phyloP scores from a whole-genome alignment of 2,329 filamentous ascomycete genomes.

The Colletotrichum cuscutae region DNA sequence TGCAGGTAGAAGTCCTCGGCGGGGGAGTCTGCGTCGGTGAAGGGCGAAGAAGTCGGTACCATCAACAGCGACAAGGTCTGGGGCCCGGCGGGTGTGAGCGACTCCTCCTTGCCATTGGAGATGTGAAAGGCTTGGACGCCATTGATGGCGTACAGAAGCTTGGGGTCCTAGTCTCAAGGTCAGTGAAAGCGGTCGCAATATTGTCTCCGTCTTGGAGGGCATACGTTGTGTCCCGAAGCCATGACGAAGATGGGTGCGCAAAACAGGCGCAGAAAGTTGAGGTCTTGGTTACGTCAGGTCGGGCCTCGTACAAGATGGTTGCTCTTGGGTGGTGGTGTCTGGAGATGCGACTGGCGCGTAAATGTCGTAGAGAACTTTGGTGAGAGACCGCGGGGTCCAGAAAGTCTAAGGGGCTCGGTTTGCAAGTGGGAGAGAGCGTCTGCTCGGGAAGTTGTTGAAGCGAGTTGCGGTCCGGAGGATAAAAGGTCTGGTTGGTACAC shows the following conservation, averaged over 20 bases:
- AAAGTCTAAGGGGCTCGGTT: neutral
- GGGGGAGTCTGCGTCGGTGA: slow-evolving; percentile 73
- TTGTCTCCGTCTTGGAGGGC: slow-evolving; percentile 30
- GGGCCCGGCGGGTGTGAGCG: slow-evolving; percentile 84
- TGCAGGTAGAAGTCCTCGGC: slow-evolving; percentile 98
- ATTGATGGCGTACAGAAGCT: slow-evolving; percentile 76
- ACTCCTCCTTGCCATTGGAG: slow-evolving; percentile 84
- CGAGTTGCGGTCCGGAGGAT: neutral
- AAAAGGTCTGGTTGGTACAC: neutral
- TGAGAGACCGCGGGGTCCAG: neutral
- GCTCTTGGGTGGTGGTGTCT: neutral
- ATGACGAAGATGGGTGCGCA: slow-evolving; percentile 41
- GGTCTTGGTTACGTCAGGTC: slow-evolving; percentile 11
- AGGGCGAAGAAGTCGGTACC: slow-evolving; percentile 89
- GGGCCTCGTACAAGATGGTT: neutral
- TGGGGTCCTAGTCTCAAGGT: slow-evolving; percentile 62
- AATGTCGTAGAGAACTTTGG: neutral
- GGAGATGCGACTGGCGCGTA: neutral
- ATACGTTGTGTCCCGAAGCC: slow-evolving; percentile 58
- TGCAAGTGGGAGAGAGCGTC: neutral
- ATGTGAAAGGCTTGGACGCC: slow-evolving; percentile 94
- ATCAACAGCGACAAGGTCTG: slow-evolving; percentile 94
- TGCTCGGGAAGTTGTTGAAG: neutral
- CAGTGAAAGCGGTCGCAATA: neutral
- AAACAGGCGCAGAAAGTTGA: neutral